Evolutionary conservation across 257 asterid genomes (phyloP).

Genomic region (Penstemon eatonii): DNA sequence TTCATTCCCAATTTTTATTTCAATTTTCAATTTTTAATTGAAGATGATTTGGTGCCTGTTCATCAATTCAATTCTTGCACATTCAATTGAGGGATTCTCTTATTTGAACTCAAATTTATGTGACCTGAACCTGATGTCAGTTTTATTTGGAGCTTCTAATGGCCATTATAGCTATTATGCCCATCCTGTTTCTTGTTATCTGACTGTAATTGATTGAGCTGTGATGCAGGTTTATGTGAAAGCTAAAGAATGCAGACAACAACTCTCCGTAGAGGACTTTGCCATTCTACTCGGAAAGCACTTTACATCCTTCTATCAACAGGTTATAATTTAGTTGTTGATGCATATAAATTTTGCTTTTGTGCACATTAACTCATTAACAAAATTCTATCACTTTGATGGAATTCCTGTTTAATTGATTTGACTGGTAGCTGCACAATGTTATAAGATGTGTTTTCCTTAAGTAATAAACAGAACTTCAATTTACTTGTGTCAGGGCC

Average conservation of each 20-base stretch:
- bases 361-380: not conserved
- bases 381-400: not conserved
- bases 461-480: not conserved
- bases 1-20: not conserved
- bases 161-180: too few relatives aligned
- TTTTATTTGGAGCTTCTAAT: too few relatives aligned
- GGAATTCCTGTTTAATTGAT: not conserved
- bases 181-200: conserved; percentile 3
- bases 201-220: conserved; percentile 16
- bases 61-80: too few relatives aligned
- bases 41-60: too few relatives aligned
- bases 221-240: conserved; percentile 80
- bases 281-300: conserved; percentile 88
- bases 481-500: not conserved
- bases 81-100: too few relatives aligned
- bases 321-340: conserved; percentile 43
- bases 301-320: conserved; percentile 70
- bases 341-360: not conserved
- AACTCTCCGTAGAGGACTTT: conserved; percentile 74
- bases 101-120: too few relatives aligned
- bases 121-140: too few relatives aligned
- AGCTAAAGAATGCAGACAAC: conserved; percentile 79
- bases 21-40: too few relatives aligned
- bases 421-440: conserved; percentile 7
- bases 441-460: conserved; percentile 7